Base-by-base conservation (phyloP, 805 yeast species). In the Ogataea sp. region DNA sequence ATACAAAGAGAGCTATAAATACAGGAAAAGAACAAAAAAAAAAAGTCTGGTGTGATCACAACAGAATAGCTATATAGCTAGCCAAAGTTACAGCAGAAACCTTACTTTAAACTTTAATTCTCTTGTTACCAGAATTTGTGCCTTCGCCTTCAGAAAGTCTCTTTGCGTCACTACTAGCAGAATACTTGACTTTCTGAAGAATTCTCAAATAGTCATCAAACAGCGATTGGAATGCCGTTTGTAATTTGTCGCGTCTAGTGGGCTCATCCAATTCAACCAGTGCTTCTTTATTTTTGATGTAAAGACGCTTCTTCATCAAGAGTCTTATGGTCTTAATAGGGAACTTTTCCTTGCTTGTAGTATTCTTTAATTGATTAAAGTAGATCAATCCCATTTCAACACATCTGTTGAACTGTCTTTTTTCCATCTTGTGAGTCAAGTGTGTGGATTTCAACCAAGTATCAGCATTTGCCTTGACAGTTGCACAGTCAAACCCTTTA, bases 241-340 rank as follows among this genome's bases (percentile, higher is more conserved):
- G 86, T 29, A 87, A 65, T 50, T 84, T 84, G 49, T 81, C 86
- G 44, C 70, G 70, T 44, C 75, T 67, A n/a, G 78, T 77, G 1
- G 74, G 66, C n/a, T 62, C 67, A 32, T 81, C 87, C 54, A 87
- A 61, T 4, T 77, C 83, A 27, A 59, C 61, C 39, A 93, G 66
- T 0, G 87, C 88, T 41, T 89, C 97, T 49, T 68, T 75, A 61
- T 93, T 93, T 54, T 86, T 84, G 40, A 75, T 70, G 53, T 70
- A 90, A 20, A 93, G 61, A 42, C 98, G 70, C 50, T 67, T 72
- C 58, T 89, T 90, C 44, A 90, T 80, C 46, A 73, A 71, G 24
- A 80, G 52, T 39, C 93, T 64, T 6, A 76, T 61, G 6, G 66
- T 64, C 42, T 60, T 59, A 24, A 47, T 56, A 20, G 35, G 46